Evolutionary conservation across 2,329 filamentous ascomycete genomes (phyloP), one percentile per base, ranked within the genome.

Genomic region (Microdochium bolleyi): DNA sequence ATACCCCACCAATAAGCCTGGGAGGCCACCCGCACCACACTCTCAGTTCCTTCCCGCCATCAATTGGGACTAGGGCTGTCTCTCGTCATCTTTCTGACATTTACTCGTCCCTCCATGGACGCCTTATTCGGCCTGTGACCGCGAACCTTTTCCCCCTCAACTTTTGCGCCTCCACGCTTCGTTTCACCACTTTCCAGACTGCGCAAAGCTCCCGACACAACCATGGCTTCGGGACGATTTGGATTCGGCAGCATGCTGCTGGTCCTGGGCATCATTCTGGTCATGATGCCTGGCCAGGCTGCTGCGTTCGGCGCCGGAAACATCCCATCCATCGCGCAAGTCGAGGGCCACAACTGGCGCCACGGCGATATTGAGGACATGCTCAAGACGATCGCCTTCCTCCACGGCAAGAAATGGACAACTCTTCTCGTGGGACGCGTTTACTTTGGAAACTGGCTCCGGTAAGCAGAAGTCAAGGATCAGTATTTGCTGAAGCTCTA

Each of bases 361-460:
- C 84, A 87, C 76, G 84, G 84, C 69, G 87, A 91, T 65, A 90
- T 91, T 57, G 87, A 91, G 73, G 89, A 92, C 68, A 84, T 89
- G 71, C 82, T 94, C 61, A 87, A 88, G 68, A 88, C 83, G 5
- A 71, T 92, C 58, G 82, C 85, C 27, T 92, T 89, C 62, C 77
- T 92, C 54, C 79, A 86, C 57, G 88, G 88, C 54, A 89, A 91
- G 66, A 92, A 92, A 73, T 94, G 89, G 89, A 88, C 87, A 1
- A 83, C 83, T 14, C 84, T 88, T 75, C 82, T 88, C 71, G 78
- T 92, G 51, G 87, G 87, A 70, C 79, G 88, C 52, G 85, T 85
- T 27, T 92, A 91, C 70, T 92, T 92, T 73, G 88, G 89, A 54
- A 94, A 94, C 69, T 94, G 89, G 88, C 74, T 92, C 41, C 80